Percentiles rank a stretch among this genome's conserved stretches.
Evolutionary conservation across 176 grass and related monocot genomes (phyloP).

Genomic region (Hyparrhenia diplandra): DNA sequence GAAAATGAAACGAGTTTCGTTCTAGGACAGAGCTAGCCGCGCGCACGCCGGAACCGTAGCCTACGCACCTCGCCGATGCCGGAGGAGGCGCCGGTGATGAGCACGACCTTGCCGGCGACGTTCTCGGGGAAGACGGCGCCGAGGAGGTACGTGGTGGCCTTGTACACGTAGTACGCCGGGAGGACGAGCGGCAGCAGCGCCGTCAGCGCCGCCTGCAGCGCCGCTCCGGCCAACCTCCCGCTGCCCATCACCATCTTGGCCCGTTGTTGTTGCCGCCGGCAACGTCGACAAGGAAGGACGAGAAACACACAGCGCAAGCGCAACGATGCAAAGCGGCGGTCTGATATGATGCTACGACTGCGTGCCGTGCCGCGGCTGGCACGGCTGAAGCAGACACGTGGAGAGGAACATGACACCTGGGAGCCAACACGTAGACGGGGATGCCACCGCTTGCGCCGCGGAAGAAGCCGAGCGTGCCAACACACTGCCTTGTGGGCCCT

Average conservation of each 20-base stretch:
- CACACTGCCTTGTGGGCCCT: no score
- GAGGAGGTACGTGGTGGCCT: constrained; percentile 42
- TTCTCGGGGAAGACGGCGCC: constrained; percentile 46
- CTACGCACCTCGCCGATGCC: constrained; percentile 65
- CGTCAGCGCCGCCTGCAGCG: not conserved
- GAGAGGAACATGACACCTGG: not conserved
- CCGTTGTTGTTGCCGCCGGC: no score
- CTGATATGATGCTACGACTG: no score
- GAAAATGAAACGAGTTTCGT: not conserved
- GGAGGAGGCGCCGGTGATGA: constrained; percentile 75
- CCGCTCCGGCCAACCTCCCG: not conserved
- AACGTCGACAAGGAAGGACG: no score
- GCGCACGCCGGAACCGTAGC: no score
- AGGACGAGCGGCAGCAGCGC: constrained; percentile 22
- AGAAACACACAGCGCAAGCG: no score
- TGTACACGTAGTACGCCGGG: constrained; percentile 52
- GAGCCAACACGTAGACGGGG: not conserved
- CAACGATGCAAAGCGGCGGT: no score
- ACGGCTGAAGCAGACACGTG: not conserved
- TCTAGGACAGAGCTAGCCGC: no score
- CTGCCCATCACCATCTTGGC: not conserved
- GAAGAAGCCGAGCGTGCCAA: not conserved
- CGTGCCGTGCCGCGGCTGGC: not conserved
- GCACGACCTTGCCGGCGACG: constrained; percentile 61
- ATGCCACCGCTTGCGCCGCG: not conserved